Base-by-base conservation (phyloP, 768 basidiomycete genomes). In the Lactarius hengduanensis region DNA sequence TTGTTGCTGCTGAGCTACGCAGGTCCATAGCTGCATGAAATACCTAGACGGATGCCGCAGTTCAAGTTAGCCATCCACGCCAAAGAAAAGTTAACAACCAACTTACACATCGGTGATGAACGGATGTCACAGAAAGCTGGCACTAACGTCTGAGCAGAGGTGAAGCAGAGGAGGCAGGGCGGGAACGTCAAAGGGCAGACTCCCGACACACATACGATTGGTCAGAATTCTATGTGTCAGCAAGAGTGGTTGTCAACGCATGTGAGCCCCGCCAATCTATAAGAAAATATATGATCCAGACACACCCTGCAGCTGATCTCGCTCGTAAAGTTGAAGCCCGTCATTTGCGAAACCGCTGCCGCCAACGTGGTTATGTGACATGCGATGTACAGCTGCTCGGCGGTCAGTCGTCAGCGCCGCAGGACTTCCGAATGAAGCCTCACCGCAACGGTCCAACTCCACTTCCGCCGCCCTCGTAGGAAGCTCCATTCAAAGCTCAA, bases 401-500 rank as follows among this genome's bases (percentile, higher is more conserved):
- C 7, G 4, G 22, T 40, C 41, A 2, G 36, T 10, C 32, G 34
- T 32, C 58, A 28, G 22, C 18, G 43, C 30, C 18, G 8, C 5
- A 4, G n/a, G 4, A 16, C 10, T 13, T 47, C 8, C 20, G 1
- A 26, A 18, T 13, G 26, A 34, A 55, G 45, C 18, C 63, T 13
- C 38, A 61, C 55, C 34, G 4, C 41, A 57, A 36, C 54, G 2
- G 63, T 55, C 67, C 67, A 65, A 26, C 11, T 43, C 50, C 57
- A 59, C 20, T 43, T 40, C 56, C 57, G 59, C n/a, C 53, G 43
- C 41, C 57, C 41, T 41, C 47, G 60, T 26, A 66, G 16, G 56
- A 69, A 53, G 30, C 50, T 65, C 67, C 67, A 66, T 30, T 69
- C 68, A 40, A 53, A 58, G 47, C 56, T 54, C 47, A 67, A n/a